Base-by-base conservation (phyloP, 2,329 filamentous ascomycete genomes). In the Botrytis squamosa region DNA sequence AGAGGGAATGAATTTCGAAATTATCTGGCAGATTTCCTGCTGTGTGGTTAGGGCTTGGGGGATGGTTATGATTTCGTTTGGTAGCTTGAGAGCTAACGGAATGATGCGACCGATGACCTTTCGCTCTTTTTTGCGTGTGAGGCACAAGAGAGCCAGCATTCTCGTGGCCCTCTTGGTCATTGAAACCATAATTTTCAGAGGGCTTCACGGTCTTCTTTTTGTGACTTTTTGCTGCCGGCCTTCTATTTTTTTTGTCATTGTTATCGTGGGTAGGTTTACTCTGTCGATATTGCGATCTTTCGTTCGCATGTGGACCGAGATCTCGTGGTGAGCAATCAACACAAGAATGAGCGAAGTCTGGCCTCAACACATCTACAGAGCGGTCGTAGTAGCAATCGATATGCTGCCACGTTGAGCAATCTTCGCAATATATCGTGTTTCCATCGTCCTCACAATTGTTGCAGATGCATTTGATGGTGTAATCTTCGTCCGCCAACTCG, bases 381-480 rank as follows among this genome's bases (percentile, higher is more conserved):
- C 93, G 93, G 76, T 89, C 83, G 82, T 98, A 98, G 84, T 97
- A 98, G 84, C 96, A 99, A 82, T 94, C 91, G 80, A 97, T 97
- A 84, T 99, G 96, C 84, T 99, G 96, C 96, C 96, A 99, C 68
- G 94, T 96, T 82, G 97, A 93, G 86, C 96, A 99, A 74, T 88
- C 89, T 82, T 98, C 96, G 87, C 96, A 99, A 83, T 95, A 94
- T 76, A 99, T 97, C 75, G 96, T 99, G 83, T 93, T 95, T 84
- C 96, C 96, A 86, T 99, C 96, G 86, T 99, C 96, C 85, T 97
- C 94, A 82, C 90, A 86, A 83, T 92, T 98, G 82, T 91, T 91
- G 85, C 96, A 99, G 79, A 98, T 97, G 88, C 96, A 99, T 87
- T 97, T 97, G 85, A 98, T 98, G 74, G 93, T 97, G 83, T 97